Percentiles rank a stretch among this genome's conserved stretches.
phyloP scores from a whole-genome alignment of 2,329 filamentous ascomycete genomes.

The Pseudogymnoascus sp. region DNA sequence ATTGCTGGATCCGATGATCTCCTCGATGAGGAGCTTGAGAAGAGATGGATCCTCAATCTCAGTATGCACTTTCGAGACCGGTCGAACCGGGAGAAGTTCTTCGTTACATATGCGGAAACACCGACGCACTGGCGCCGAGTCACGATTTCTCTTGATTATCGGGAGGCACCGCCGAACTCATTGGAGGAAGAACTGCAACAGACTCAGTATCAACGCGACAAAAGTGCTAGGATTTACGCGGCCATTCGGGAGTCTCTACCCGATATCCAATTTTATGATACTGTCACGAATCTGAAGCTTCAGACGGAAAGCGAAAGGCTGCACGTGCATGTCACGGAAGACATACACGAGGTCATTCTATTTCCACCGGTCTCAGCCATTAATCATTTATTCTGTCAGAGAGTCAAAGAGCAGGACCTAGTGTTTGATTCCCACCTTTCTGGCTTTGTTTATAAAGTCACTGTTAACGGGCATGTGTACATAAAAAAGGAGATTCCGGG shows the following conservation, averaged over 20 bases:
- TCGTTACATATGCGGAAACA: slow-evolving; percentile 82
- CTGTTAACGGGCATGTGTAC: slow-evolving; percentile 54
- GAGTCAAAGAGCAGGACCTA: slow-evolving; percentile 64
- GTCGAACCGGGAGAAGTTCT: slow-evolving; percentile 92
- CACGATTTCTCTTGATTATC: slow-evolving; percentile 90
- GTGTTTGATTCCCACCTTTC: slow-evolving; percentile 88
- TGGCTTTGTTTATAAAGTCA: slow-evolving; percentile 94
- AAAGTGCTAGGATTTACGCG: slow-evolving; percentile 87
- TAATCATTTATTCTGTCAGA: slow-evolving; percentile 58
- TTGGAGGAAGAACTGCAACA: slow-evolving; percentile 74
- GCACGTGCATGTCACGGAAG: slow-evolving; percentile 96
- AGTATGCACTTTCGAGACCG: slow-evolving; percentile 97
- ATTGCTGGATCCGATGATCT: slow-evolving; percentile 37
- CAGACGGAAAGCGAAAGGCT: slow-evolving; percentile 80
- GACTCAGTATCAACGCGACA: slow-evolving; percentile 79
- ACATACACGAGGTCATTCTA: slow-evolving; percentile 76
- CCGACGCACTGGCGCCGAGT: slow-evolving; percentile 76
- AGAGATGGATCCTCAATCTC: slow-evolving; percentile 88
- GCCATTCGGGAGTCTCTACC: slow-evolving; percentile 82
- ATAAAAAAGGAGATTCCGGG: slow-evolving; percentile 99
- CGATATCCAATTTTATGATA: slow-evolving; percentile 95
- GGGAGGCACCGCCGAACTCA: slow-evolving; percentile 67
- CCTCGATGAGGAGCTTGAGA: slow-evolving; percentile 67
- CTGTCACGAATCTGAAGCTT: slow-evolving; percentile 90
- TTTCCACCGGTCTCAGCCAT: slow-evolving; percentile 70